These are phyloP conservation scores for Crataegus laevigata DNA, from an alignment of 306 rosid species.

Conservation along the genomic window DNA sequence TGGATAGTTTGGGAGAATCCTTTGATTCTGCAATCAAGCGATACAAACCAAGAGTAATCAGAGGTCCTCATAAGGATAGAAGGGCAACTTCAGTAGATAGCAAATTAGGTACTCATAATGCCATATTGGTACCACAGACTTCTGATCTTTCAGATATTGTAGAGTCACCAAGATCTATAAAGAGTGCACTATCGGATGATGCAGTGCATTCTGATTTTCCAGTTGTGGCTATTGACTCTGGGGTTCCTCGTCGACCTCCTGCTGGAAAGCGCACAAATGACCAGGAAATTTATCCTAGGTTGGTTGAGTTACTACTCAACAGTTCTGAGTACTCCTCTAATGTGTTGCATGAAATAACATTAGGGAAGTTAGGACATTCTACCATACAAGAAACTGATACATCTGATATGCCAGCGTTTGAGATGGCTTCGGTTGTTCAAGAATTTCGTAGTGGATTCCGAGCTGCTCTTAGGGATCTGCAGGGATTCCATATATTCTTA, in stretches of 20 bases:
- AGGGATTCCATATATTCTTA: constrained; percentile 83
- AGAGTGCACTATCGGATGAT: constrained; percentile 42
- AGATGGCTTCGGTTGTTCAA: constrained; percentile 40
- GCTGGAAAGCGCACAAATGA: constrained; percentile 92
- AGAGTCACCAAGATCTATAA: constrained; percentile 60
- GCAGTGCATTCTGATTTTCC: constrained; percentile 36
- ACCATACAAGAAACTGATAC: constrained; percentile 30
- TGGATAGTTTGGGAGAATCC: constrained; percentile 49
- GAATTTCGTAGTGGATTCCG: constrained; percentile 78
- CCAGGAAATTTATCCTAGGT: constrained; percentile 78
- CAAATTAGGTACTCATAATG: constrained; percentile 38
- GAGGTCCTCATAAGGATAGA: constrained; percentile 71
- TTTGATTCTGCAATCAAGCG: constrained; percentile 56
- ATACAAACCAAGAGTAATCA: constrained; percentile 56
- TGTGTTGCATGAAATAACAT: constrained; percentile 67
- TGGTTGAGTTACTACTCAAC: constrained; percentile 78
- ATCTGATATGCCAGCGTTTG: constrained; percentile 31
- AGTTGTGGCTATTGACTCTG: constrained; percentile 85
- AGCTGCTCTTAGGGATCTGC: constrained; percentile 77
- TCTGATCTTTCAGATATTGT: constrained; percentile 61
- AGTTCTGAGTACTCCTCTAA: constrained; percentile 74
- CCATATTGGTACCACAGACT: constrained; percentile 44
- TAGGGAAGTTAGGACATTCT: constrained; percentile 71
- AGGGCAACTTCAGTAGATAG: constrained; percentile 69
- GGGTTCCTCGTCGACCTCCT: constrained; percentile 97